These are phyloP conservation scores for Ceratocystis smalleyi DNA, from an alignment of 2,329 filamentous ascomycete genomes.

Conservation along the genomic window DNA sequence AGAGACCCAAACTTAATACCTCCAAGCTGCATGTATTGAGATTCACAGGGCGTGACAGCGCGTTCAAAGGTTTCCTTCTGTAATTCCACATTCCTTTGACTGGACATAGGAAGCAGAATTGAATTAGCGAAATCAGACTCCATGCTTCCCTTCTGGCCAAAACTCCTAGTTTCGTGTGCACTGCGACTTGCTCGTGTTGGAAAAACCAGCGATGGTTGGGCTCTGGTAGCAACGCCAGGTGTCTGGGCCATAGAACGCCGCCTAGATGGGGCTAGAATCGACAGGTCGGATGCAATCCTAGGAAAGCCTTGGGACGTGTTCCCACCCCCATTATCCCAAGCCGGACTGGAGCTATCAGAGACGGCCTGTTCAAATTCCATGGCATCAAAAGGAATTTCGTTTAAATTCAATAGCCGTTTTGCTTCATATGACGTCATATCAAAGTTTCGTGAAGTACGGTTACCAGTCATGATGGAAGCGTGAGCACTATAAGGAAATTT, in stretches of 20 bases:
- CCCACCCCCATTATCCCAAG: conserved; percentile 17
- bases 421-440: conserved; percentile 32
- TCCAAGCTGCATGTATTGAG: conserved; percentile 44
- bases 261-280: conserved; percentile 33
- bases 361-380: conserved; percentile 24
- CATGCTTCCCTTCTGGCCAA: background rate
- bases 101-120: background rate
- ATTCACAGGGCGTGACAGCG: conserved; percentile 32
- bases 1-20: conserved; percentile 47
- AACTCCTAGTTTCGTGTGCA: background rate
- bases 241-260: conserved; percentile 34
- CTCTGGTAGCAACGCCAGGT: conserved; percentile 35
- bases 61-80: conserved; percentile 19
- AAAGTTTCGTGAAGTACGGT: conserved; percentile 30
- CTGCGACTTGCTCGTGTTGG: conserved; percentile 1
- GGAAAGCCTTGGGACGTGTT: conserved; percentile 21
- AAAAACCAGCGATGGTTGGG: conserved; percentile 17
- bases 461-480: conserved; percentile 18
- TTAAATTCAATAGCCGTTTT: conserved; percentile 29
- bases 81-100: conserved; percentile 18
- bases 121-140: background rate
- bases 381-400: conserved; percentile 22
- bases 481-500: conserved; percentile 4
- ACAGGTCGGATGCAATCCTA: conserved; percentile 33
- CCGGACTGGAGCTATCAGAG: conserved; percentile 26